phyloP scores from a whole-genome alignment of 768 basidiomycete species.

The Auricularia sp. region DNA sequence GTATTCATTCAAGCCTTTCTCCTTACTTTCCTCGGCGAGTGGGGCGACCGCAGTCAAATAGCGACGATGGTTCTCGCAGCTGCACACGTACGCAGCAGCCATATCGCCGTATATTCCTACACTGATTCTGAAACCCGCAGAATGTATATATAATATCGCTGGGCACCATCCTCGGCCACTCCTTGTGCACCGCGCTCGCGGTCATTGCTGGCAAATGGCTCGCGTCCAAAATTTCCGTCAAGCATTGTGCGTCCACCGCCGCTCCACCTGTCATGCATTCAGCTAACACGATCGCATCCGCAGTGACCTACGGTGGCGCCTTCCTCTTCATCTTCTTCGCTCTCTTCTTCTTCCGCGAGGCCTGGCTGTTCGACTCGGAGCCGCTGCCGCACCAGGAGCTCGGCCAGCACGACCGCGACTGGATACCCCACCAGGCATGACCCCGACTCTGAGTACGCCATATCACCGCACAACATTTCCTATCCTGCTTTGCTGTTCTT shows the following conservation, averaged over 20 bases:
- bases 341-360: constrained; percentile 64
- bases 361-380: constrained; percentile 19
- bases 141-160: constrained; percentile 85
- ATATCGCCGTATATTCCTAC: neutral
- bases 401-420: neutral
- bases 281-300: neutral
- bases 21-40: constrained; percentile 95
- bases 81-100: constrained; percentile 58
- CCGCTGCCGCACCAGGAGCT: neutral
- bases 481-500: no score
- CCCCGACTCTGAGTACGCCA: no score
- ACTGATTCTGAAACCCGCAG: constrained; percentile 29
- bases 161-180: constrained; percentile 85
- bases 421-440: neutral
- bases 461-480: no score
- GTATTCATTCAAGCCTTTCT: constrained; percentile 94
- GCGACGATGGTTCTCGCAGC: constrained; percentile 93
- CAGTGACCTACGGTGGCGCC: constrained; percentile 80
- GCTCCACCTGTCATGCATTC: neutral
- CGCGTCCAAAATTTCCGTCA: constrained; percentile 90
- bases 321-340: constrained; percentile 77
- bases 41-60: constrained; percentile 97
- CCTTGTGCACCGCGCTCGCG: constrained; percentile 76
- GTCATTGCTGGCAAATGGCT: constrained; percentile 90
- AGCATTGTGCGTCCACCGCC: constrained; percentile 56